These are phyloP conservation scores for Pseudogymnoascus sp. DNA, from an alignment of 2,329 filamentous ascomycete genomes.

Conservation along the genomic window DNA sequence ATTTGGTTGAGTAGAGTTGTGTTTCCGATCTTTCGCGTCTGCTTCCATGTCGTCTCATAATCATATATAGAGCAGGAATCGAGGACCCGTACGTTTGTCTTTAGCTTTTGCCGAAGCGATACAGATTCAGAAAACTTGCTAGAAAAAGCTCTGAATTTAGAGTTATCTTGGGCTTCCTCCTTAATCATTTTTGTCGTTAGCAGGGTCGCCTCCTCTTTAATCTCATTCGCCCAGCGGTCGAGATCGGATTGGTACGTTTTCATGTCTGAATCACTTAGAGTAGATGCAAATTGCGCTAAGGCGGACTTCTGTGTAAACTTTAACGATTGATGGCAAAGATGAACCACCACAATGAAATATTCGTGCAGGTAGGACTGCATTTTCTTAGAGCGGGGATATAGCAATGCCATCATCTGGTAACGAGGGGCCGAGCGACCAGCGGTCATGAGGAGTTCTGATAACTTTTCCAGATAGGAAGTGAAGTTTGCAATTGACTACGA, in stretches of 20 bases:
- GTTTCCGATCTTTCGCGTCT: conserved; percentile 34
- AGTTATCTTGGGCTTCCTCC: conserved; percentile 21
- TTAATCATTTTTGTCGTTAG: conserved; percentile 23
- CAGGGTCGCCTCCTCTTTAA: conserved; percentile 30
- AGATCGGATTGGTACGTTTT: conserved; percentile 30
- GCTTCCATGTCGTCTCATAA: conserved; percentile 35
- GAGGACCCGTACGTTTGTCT: conserved; percentile 25
- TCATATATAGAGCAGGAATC: conserved; percentile 36
- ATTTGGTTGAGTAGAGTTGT: conserved; percentile 22
- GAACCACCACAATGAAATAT: conserved; percentile 36
- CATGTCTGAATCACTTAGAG: conserved; percentile 27
- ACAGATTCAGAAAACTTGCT: conserved; percentile 16
- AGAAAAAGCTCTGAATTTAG: conserved; percentile 21
- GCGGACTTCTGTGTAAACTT: conserved; percentile 29
- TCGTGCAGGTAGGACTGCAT: conserved; percentile 33
- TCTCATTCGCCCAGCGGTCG: conserved; percentile 28
- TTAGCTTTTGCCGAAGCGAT: conserved; percentile 13
- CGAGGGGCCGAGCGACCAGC: conserved; percentile 34
- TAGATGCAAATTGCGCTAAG: conserved; percentile 27
- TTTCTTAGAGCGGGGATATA: conserved; percentile 33
- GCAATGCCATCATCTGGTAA: conserved; percentile 31
- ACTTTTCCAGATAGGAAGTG: conserved; percentile 32
- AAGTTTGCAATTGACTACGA: conserved; percentile 27
- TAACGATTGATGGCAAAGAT: conserved; percentile 32
- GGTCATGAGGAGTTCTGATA: conserved; percentile 35